phyloP scores from a whole-genome alignment of 75 land plant genomes.

The Pinus taeda region DNA sequence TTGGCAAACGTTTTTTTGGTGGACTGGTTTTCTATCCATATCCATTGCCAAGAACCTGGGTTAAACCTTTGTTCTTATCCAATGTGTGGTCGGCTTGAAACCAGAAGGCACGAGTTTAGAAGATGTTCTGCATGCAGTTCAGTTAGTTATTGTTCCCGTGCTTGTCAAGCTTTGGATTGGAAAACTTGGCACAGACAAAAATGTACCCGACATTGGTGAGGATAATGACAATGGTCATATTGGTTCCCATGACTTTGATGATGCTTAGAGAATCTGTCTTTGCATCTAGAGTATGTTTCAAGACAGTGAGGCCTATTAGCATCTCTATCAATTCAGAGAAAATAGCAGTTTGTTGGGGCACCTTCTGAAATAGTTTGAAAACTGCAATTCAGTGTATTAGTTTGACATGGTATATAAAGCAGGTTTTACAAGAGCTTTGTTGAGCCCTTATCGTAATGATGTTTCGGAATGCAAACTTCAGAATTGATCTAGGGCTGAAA shows the following conservation, averaged over 20 bases:
- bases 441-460: not conserved
- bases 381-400: not conserved
- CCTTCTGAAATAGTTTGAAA: not conserved
- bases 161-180: conserved; percentile 41
- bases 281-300: not conserved
- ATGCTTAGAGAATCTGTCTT: not conserved
- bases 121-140: conserved; percentile 31
- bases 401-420: not conserved
- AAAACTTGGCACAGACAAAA: conserved; percentile 24
- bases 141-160: conserved; percentile 33
- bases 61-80: conserved; percentile 25
- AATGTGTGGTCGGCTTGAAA: conserved; percentile 29
- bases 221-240: conserved; percentile 1
- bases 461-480: not conserved
- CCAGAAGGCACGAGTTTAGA: conserved; percentile 31
- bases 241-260: not conserved
- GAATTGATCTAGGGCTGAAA: not conserved
- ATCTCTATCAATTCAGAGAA: not conserved
- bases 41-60: conserved; percentile 18
- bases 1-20: conserved; percentile 27
- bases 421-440: not conserved
- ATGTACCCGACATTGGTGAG: conserved; percentile 14
- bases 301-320: not conserved
- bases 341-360: not conserved
- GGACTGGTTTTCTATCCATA: conserved; percentile 27